Evolutionary conservation across 116 monocot species (phyloP).

Genomic region (Thalassia testudinum): DNA sequence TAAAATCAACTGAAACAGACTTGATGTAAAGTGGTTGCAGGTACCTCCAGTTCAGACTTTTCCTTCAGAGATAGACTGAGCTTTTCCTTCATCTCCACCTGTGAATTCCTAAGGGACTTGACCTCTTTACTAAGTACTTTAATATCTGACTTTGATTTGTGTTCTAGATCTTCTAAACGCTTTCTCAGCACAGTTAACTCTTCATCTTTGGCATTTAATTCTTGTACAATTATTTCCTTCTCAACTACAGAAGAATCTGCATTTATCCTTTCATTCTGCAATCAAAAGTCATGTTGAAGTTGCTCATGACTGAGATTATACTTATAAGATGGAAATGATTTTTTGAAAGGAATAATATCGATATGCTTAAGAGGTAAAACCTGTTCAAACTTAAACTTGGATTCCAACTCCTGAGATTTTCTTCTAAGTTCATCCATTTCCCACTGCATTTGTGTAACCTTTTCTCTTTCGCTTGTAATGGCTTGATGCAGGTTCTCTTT

Average conservation of each 20-base stretch:
- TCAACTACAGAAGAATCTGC: slow-evolving; percentile 37
- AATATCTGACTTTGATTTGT: slow-evolving; percentile 90
- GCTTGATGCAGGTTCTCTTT: slow-evolving; percentile 94
- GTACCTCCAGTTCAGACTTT: slow-evolving; percentile 75
- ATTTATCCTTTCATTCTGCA: slow-evolving; percentile 50
- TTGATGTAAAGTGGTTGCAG: too few species aligned
- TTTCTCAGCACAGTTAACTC: slow-evolving; percentile 39
- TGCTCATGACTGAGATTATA: too few species aligned
- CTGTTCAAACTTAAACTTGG: slow-evolving; percentile 57
- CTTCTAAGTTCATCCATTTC: slow-evolving; percentile 92
- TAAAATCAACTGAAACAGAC: too few species aligned
- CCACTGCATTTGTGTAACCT: slow-evolving; percentile 96
- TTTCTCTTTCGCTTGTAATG: slow-evolving; percentile 80
- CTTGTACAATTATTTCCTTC: slow-evolving; percentile 45
- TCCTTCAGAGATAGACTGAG: slow-evolving; percentile 49
- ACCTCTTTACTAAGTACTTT: slow-evolving; percentile 93
- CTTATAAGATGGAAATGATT: too few species aligned
- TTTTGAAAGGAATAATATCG: background rate
- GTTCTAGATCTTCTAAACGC: slow-evolving; percentile 46
- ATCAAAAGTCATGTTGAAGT: slow-evolving; percentile 6
- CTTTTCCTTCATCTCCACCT: slow-evolving; percentile 63
- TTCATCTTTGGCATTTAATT: slow-evolving; percentile 40
- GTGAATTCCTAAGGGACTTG: slow-evolving; percentile 77
- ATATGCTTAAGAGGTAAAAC: slow-evolving; percentile 13
- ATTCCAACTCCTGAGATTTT: slow-evolving; percentile 70